Percentiles rank a stretch among this genome's conserved stretches.
Evolutionary conservation across 371 early-diverging fungal species (phyloP).

Genomic region (Pancytospora philotis): DNA sequence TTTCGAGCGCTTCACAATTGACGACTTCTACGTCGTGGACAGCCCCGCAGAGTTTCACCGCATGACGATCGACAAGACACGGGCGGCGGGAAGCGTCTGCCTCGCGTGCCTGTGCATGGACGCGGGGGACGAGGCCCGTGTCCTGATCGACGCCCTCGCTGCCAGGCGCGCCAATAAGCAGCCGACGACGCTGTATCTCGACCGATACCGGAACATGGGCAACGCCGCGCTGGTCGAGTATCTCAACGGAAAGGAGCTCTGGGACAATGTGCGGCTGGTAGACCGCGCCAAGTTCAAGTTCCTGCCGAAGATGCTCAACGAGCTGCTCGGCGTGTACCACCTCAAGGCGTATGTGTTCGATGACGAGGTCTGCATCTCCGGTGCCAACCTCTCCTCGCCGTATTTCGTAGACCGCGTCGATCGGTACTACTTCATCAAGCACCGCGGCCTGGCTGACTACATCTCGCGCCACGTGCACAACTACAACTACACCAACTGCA

Average conservation of each 20-base stretch:
- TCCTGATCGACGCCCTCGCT: slow-evolving; percentile 13
- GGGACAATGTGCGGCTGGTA: slow-evolving; percentile 7
- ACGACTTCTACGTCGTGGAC: slow-evolving; percentile 5
- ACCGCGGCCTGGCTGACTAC: slow-evolving; percentile 6
- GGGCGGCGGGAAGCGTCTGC: not conserved
- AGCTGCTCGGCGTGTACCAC: slow-evolving; percentile 42
- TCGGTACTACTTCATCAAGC: slow-evolving; percentile 35
- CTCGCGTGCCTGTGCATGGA: slow-evolving; percentile 32
- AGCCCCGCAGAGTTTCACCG: slow-evolving; percentile 22
- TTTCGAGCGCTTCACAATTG: too few species aligned
- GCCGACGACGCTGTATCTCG: slow-evolving; percentile 22
- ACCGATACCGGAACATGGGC: slow-evolving; percentile 18
- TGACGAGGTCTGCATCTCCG: slow-evolving; percentile 34
- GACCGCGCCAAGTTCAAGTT: not conserved
- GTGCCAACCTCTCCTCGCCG: slow-evolving; percentile 44
- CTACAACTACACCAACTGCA: too few species aligned
- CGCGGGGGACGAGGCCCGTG: not conserved
- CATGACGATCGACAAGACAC: slow-evolving; percentile 1
- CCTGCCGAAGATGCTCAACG: slow-evolving; percentile 23
- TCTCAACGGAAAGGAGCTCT: slow-evolving; percentile 5
- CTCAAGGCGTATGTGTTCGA: slow-evolving; percentile 46
- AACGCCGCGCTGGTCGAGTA: slow-evolving; percentile 4
- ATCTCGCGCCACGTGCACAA: not conserved
- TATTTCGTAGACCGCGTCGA: slow-evolving; percentile 49
- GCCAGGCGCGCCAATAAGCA: slow-evolving; percentile 10